Evolutionary conservation across 495 filamentous ascomycete genomes (phyloP), one percentile per base, ranked within the genome.

Genomic region (Xylaria palmicola): DNA sequence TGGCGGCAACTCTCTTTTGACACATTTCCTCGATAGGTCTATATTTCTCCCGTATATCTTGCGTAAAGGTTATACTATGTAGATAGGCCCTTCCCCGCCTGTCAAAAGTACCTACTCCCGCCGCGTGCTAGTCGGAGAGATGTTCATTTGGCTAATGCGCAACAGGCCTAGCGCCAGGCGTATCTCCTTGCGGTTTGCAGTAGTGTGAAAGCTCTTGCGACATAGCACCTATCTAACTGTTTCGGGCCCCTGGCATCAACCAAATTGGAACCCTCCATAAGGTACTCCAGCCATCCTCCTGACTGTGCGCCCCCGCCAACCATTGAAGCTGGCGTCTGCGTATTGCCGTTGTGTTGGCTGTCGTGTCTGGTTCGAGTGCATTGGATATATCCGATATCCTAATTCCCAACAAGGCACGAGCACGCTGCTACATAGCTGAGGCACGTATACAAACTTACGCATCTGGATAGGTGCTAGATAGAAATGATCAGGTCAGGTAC

Each of bases 121-220:
- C n/a, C n/a, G n/a, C n/a, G n/a, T n/a, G n/a, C n/a, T n/a, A n/a
- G n/a, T n/a, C n/a, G n/a, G n/a, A n/a, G n/a, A 27, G 48, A 34
- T 55, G 39, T 54, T 60, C 58, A 60, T 60, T 60, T 60, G 19
- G 30, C 49, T 60, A 60, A 44, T 19, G 6, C 57, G 2, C 12
- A 53, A 43, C 20, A 47, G 47, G 49, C 9, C 30, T 60, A 51
- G 58, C 49, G 39, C 29, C 48, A 13, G 44, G 27, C 40, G 49
- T 26, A 43, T 19, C 48, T 60, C 58, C 39, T 44, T 36, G 58
- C 48, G 37, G 36, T 45, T 52, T 20, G 58, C 57, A 43, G 57
- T 5, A 32, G 29, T 22, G 6, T 19, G 19, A 41, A 24, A n/a
- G 22, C 32, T 39, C 15, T 60, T 39, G 48, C 49, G 48, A 43